Percentiles rank a stretch among this genome's conserved stretches.
These are phyloP conservation scores for Boletus coccyginus DNA, from an alignment of 768 basidiomycete genomes.

Conservation along the genomic window DNA sequence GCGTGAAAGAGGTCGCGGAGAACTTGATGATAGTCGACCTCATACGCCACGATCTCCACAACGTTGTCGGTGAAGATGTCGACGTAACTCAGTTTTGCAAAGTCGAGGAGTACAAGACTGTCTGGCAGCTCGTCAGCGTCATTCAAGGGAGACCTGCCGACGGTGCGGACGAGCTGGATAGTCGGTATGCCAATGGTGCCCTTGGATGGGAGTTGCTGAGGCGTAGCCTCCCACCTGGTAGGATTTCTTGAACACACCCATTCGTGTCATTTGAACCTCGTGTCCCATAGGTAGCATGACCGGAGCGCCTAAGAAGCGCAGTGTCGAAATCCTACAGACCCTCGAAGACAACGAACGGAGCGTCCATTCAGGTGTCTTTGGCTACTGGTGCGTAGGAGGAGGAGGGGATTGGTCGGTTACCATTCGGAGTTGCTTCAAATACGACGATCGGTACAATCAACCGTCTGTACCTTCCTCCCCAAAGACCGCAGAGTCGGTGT, in stretches of 20 bases:
- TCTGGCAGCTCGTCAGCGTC: constrained; percentile 94
- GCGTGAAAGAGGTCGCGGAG: constrained; percentile 89
- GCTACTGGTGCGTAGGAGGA: constrained; percentile 89
- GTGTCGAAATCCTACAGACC: constrained; percentile 81
- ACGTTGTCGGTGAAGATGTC: constrained; percentile 79
- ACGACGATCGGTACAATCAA: constrained; percentile 38
- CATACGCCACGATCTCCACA: constrained; percentile 88
- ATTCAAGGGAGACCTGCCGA: constrained; percentile 66
- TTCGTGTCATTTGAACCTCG: background rate
- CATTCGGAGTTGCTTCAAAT: constrained; percentile 89
- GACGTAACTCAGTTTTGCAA: constrained; percentile 79
- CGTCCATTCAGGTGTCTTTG: constrained; percentile 90
- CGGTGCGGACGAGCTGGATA: constrained; percentile 36
- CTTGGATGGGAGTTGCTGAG: constrained; percentile 79
- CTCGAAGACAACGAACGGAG: constrained; percentile 73
- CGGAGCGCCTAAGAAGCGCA: constrained; percentile 93
- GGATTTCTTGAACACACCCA: constrained; percentile 9
- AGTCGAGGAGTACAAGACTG: constrained; percentile 90
- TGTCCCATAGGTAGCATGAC: constrained; percentile 82
- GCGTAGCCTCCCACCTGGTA: constrained; percentile 84
- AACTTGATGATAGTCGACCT: constrained; percentile 99
- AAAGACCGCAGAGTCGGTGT: constrained; percentile 5
- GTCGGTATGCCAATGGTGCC: constrained; percentile 35
- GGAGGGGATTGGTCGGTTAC: constrained; percentile 91
- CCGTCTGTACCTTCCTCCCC: constrained; percentile 8